Evolutionary conservation across 2,329 filamentous ascomycete species (phyloP).

Genomic region (Aspergillus quadricinctus): DNA sequence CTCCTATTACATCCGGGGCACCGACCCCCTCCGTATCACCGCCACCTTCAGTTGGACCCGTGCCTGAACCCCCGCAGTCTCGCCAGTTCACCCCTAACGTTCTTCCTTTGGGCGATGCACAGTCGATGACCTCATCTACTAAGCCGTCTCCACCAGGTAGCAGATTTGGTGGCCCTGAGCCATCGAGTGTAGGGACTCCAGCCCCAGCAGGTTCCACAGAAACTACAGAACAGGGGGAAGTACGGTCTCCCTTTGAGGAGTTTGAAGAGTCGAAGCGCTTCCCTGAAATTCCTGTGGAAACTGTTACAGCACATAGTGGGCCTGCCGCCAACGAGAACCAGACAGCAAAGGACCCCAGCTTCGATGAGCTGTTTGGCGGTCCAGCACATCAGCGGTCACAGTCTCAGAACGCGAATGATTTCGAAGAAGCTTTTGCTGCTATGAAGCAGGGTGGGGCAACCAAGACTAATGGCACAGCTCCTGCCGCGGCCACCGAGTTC

Average conservation of each 20-base stretch:
- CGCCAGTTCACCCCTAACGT: slow-evolving; percentile 74
- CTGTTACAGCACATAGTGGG: slow-evolving; percentile 46
- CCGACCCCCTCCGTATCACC: slow-evolving; percentile 63
- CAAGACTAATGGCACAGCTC: slow-evolving; percentile 25
- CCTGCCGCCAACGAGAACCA: slow-evolving; percentile 20
- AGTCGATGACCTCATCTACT: slow-evolving; percentile 71
- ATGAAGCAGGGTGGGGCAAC: slow-evolving; percentile 47
- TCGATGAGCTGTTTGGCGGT: slow-evolving; percentile 45
- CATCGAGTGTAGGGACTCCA: slow-evolving; percentile 43
- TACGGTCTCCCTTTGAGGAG: slow-evolving; percentile 34
- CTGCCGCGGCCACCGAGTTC: slow-evolving; percentile 61
- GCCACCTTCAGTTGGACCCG: slow-evolving; percentile 39
- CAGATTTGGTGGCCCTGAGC: slow-evolving; percentile 53
- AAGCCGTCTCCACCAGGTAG: slow-evolving; percentile 71
- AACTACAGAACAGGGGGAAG: slow-evolving; percentile 15
- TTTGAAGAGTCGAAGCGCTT: slow-evolving; percentile 18
- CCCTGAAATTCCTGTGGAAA: slow-evolving; percentile 17
- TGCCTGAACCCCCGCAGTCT: slow-evolving; percentile 55
- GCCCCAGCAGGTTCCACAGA: slow-evolving; percentile 36
- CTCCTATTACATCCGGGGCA: slow-evolving; percentile 44
- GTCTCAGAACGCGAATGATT: slow-evolving; percentile 45
- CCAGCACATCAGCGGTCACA: slow-evolving; percentile 41
- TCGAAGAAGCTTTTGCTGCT: slow-evolving; percentile 44
- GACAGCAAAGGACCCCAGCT: slow-evolving; percentile 36
- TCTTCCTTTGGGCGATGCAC: slow-evolving; percentile 63